phyloP scores from a whole-genome alignment of 306 rosid species.

The Dryas octopetala region DNA sequence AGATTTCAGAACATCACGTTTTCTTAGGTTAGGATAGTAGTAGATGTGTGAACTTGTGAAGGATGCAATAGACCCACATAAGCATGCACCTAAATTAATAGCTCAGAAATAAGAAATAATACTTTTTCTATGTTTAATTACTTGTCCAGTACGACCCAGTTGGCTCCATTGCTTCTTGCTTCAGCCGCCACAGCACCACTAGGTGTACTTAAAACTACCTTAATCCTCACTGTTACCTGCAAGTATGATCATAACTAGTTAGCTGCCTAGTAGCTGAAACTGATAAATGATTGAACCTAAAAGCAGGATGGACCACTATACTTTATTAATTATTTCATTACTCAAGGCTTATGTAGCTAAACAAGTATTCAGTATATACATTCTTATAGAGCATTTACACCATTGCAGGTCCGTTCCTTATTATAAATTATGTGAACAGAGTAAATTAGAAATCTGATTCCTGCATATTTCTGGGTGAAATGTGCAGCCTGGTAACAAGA shows the following conservation, averaged over 20 bases:
- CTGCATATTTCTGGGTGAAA: background rate
- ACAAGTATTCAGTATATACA: background rate
- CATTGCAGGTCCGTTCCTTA: background rate
- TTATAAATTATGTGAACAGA: background rate
- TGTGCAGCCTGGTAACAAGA: background rate
- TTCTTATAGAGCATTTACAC: background rate
- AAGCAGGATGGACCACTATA: background rate
- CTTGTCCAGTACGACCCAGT: slow-evolving; percentile 99
- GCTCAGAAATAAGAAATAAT: slow-evolving; percentile 65
- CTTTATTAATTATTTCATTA: background rate
- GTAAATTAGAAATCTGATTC: background rate
- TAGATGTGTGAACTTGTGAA: background rate
- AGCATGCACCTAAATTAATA: slow-evolving; percentile 31
- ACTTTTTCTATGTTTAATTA: slow-evolving; percentile 72
- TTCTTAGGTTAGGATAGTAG: background rate
- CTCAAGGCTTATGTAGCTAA: background rate
- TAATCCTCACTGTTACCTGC: slow-evolving; percentile 88
- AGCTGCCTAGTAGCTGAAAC: background rate
- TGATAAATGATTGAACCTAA: background rate
- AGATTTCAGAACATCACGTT: background rate
- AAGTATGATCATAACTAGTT: slow-evolving; percentile 21
- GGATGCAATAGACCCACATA: background rate
- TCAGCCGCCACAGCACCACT: slow-evolving; percentile 85
- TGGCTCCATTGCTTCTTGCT: slow-evolving; percentile 79
- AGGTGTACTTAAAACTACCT: slow-evolving; percentile 72